phyloP scores from a whole-genome alignment of 768 basidiomycete species.

The Hortiboletus flavorubellus region DNA sequence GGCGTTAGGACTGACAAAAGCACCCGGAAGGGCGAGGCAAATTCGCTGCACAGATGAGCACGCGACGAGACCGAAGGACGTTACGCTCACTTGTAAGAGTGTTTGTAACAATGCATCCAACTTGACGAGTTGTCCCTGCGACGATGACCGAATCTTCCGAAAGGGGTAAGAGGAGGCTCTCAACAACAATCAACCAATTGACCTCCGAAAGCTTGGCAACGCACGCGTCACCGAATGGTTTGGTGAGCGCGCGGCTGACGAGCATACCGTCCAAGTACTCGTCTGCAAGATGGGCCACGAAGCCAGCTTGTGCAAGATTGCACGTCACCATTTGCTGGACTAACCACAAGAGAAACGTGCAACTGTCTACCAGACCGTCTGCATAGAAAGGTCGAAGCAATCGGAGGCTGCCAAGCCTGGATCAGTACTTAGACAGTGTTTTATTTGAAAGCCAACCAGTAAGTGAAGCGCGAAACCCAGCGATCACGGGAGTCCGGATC shows the following conservation, averaged over 20 bases:
- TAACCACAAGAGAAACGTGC: conserved; percentile 74
- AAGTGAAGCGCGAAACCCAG: conserved; percentile 78
- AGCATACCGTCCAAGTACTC: conserved; percentile 76
- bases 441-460: conserved; percentile 49
- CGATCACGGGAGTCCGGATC: conserved; percentile 66
- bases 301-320: conserved; percentile 80
- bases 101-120: conserved; percentile 52
- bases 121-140: conserved; percentile 52
- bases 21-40: conserved; percentile 69
- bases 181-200: conserved; percentile 17
- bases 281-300: conserved; percentile 70
- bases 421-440: background rate
- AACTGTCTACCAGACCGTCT: conserved; percentile 77
- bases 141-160: conserved; percentile 52
- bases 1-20: conserved; percentile 67
- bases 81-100: conserved; percentile 54
- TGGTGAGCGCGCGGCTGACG: conserved; percentile 60
- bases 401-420: conserved; percentile 46
- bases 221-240: conserved; percentile 71
- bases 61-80: background rate
- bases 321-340: conserved; percentile 73
- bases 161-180: conserved; percentile 1
- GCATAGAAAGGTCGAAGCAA: conserved; percentile 73
- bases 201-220: conserved; percentile 65
- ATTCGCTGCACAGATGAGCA: conserved; percentile 45